These are phyloP conservation scores for Escovopsis weberi DNA, from an alignment of 2,329 filamentous ascomycete species.

Conservation along the genomic window DNA sequence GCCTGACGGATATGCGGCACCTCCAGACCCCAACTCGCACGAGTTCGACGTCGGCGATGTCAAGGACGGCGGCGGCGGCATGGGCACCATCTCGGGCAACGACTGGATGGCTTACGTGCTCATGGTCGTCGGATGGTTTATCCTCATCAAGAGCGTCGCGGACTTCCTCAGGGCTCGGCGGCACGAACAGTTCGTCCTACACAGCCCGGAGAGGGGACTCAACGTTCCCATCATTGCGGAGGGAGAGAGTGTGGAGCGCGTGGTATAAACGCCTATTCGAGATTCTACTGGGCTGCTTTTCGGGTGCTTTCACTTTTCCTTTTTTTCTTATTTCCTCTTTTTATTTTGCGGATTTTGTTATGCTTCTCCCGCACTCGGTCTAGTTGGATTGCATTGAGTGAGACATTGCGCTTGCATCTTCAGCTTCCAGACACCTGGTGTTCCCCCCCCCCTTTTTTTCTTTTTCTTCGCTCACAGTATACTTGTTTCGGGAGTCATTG, in stretches of 20 bases:
- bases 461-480: too few relatives aligned
- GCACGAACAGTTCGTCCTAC: slow-evolving; percentile 85
- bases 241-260: slow-evolving; percentile 64
- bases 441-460: too few relatives aligned
- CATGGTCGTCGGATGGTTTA: slow-evolving; percentile 98
- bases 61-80: slow-evolving; percentile 29
- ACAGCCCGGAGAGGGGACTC: slow-evolving; percentile 80
- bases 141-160: slow-evolving; percentile 82
- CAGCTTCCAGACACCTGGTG: too few relatives aligned
- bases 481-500: not conserved
- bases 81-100: slow-evolving; percentile 49
- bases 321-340: slow-evolving; percentile 3
- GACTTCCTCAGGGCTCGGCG: slow-evolving; percentile 78
- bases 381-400: not conserved
- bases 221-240: slow-evolving; percentile 75
- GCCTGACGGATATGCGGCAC: slow-evolving; percentile 49
- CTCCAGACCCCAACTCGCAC: slow-evolving; percentile 79
- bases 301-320: slow-evolving; percentile 1
- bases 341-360: not conserved
- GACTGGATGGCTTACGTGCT: slow-evolving; percentile 87
- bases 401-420: not conserved
- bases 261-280: slow-evolving; percentile 37
- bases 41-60: slow-evolving; percentile 68
- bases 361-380: not conserved
- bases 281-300: not conserved